A percentile compares a stretch with the other conserved stretches of the same genome.
Conservation (phyloP, 2,329 filamentous ascomycete genomes). For the Bipolaris zeicola region DNA sequence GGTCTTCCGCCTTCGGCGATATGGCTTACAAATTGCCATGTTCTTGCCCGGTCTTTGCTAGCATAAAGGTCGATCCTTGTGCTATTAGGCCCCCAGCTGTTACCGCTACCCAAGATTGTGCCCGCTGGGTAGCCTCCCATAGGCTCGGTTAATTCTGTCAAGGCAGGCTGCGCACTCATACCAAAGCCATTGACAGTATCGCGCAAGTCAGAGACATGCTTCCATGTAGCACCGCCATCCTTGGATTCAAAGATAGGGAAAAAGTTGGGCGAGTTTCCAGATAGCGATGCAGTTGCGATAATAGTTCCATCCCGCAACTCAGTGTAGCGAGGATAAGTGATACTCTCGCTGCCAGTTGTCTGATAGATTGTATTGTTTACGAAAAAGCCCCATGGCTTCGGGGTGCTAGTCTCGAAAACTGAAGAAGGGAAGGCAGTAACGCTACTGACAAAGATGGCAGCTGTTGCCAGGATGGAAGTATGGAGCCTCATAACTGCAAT, state of each 20-base stretch:
- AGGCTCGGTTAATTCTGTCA: conserved; percentile 18
- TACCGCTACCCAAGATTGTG: conserved; percentile 52
- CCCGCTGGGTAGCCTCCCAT: conserved; percentile 27
- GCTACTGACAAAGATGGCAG: neutral
- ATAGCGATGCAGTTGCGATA: conserved; percentile 24
- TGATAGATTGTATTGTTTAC: conserved; percentile 31
- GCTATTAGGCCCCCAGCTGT: conserved; percentile 55
- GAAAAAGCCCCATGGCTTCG: conserved; percentile 23
- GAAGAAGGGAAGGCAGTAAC: conserved; percentile 3
- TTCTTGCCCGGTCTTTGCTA: conserved; percentile 24
- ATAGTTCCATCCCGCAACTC: conserved; percentile 26
- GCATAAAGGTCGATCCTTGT: conserved; percentile 32
- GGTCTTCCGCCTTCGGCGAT: conserved; percentile 20
- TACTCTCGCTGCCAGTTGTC: conserved; percentile 13
- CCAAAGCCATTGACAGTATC: conserved; percentile 69
- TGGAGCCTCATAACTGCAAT: conserved; percentile 3
- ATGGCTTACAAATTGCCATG: conserved; percentile 32
- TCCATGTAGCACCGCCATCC: conserved; percentile 60
- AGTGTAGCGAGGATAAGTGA: conserved; percentile 24
- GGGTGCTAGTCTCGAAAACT: neutral
- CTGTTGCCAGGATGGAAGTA: neutral
- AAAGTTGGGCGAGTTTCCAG: conserved; percentile 28
- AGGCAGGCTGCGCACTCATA: conserved; percentile 56
- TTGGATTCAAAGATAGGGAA: conserved; percentile 51
- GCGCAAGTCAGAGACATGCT: conserved; percentile 62